A percentile compares a stretch with the other conserved stretches of the same genome.
These are phyloP conservation scores for Aspergillus fumigatus DNA, from an alignment of 2,329 filamentous ascomycete genomes.

Conservation along the genomic window DNA sequence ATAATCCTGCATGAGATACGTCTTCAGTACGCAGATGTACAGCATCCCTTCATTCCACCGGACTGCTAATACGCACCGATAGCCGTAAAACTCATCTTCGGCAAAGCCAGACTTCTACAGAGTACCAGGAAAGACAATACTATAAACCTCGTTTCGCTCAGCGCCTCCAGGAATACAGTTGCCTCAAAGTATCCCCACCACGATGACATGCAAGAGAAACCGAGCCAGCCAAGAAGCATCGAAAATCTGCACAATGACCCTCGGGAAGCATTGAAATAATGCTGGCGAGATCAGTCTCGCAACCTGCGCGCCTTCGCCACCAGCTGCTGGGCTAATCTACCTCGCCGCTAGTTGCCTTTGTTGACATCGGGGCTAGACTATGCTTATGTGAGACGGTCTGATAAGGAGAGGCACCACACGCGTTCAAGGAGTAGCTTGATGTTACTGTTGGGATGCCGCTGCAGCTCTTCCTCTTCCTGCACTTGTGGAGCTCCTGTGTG, in stretches of 20 bases:
- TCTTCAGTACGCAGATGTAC: too few relatives aligned
- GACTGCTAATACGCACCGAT: conserved; percentile 12
- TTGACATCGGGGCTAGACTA: conserved; percentile 51
- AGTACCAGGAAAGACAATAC: conserved; percentile 43
- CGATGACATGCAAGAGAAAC: conserved; percentile 42
- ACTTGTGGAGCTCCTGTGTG: conserved; percentile 38
- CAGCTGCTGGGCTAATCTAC: conserved; percentile 20
- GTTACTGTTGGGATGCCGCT: conserved; percentile 33
- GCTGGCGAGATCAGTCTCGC: conserved; percentile 39
- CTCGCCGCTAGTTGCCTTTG: conserved; percentile 42
- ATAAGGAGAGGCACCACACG: conserved; percentile 40
- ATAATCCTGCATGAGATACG: too few relatives aligned
- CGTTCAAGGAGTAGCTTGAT: conserved; percentile 42
- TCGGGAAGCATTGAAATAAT: conserved; percentile 51
- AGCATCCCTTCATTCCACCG: too few relatives aligned
- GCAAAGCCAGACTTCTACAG: conserved; percentile 47
- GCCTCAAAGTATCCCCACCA: conserved; percentile 24
- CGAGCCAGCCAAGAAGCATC: conserved; percentile 29
- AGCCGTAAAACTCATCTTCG: conserved; percentile 26
- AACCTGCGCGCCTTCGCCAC: conserved; percentile 18
- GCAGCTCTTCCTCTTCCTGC: conserved; percentile 31
- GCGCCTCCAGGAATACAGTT: conserved; percentile 16
- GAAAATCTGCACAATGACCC: conserved; percentile 42
- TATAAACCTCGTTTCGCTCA: conserved; percentile 44
- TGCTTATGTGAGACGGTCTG: conserved; percentile 42